Conservation (phyloP, 2,329 filamentous ascomycete species). For the Aspergillus fumigatiaffinis region DNA sequence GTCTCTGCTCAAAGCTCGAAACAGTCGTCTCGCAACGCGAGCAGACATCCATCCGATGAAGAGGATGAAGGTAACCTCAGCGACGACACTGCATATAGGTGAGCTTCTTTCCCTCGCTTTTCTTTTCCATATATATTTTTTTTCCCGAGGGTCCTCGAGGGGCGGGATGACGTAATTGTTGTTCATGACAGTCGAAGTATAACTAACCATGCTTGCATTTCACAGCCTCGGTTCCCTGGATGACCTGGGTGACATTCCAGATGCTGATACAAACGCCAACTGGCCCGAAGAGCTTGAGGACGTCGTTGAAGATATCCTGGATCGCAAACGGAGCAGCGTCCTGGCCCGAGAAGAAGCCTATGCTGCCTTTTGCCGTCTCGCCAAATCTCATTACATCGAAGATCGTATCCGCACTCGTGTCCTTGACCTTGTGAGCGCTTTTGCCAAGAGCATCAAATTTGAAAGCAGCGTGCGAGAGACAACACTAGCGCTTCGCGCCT, state of each 20-base stretch:
- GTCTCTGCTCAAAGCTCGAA: conserved; percentile 51
- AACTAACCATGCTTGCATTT: conserved; percentile 8
- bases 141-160: conserved; percentile 9
- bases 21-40: conserved; percentile 51
- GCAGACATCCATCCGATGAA: conserved; percentile 56
- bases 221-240: conserved; percentile 63
- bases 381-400: conserved; percentile 65
- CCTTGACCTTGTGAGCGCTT: conserved; percentile 59
- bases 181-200: neutral
- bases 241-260: conserved; percentile 54
- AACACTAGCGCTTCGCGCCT: conserved; percentile 65
- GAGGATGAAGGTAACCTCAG: conserved; percentile 54
- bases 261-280: conserved; percentile 48
- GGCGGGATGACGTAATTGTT: conserved; percentile 35
- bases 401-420: conserved; percentile 58
- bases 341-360: conserved; percentile 66
- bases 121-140: conserved; percentile 23
- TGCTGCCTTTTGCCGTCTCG: conserved; percentile 57
- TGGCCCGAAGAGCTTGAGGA: conserved; percentile 63
- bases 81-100: conserved; percentile 59
- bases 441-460: conserved; percentile 67
- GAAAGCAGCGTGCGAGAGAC: conserved; percentile 67
- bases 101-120: conserved; percentile 24
- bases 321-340: conserved; percentile 73
- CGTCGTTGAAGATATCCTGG: conserved; percentile 67